A percentile compares a stretch with the other conserved stretches of the same genome.
Evolutionary conservation across 352 stramenopile species (phyloP).

Genomic region (Pythium brachiatum): DNA sequence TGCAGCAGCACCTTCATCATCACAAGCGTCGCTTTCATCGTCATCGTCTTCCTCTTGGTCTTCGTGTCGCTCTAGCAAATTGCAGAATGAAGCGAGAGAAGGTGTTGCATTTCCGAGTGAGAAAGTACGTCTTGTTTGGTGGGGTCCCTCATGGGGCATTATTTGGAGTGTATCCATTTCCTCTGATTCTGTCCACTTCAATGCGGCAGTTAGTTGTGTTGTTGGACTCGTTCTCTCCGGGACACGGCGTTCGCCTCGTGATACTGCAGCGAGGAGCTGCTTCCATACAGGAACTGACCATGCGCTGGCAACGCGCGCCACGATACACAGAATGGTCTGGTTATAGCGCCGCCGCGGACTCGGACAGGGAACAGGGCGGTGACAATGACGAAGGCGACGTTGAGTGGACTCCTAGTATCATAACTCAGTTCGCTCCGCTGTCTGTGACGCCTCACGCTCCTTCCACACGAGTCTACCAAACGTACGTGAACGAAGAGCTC

Average conservation of each 20-base stretch:
- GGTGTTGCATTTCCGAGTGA: neutral
- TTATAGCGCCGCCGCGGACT: neutral
- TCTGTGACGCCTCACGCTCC: neutral
- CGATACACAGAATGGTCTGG: conserved; percentile 2
- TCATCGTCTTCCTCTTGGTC: neutral
- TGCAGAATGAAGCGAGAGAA: neutral
- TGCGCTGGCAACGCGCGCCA: conserved; percentile 7
- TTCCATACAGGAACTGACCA: neutral
- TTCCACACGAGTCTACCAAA: conserved; percentile 6
- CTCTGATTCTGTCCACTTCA: conserved; percentile 13
- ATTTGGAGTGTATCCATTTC: conserved; percentile 20
- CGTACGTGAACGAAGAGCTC: conserved; percentile 9
- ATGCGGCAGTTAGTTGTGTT: conserved; percentile 17
- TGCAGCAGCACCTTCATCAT: conserved; percentile 1
- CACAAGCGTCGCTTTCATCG: neutral
- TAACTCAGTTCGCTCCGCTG: neutral
- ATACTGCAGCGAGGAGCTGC: neutral
- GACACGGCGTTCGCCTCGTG: neutral
- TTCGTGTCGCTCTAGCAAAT: neutral
- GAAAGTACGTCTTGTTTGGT: conserved; percentile 5
- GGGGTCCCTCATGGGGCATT: neutral
- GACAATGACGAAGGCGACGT: conserved; percentile 1
- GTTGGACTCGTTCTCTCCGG: neutral
- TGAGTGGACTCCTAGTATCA: neutral
- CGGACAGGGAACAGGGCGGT: neutral